Evolutionary conservation across 139 green algal species (phyloP).

Genomic region (Asterochloris erici): DNA sequence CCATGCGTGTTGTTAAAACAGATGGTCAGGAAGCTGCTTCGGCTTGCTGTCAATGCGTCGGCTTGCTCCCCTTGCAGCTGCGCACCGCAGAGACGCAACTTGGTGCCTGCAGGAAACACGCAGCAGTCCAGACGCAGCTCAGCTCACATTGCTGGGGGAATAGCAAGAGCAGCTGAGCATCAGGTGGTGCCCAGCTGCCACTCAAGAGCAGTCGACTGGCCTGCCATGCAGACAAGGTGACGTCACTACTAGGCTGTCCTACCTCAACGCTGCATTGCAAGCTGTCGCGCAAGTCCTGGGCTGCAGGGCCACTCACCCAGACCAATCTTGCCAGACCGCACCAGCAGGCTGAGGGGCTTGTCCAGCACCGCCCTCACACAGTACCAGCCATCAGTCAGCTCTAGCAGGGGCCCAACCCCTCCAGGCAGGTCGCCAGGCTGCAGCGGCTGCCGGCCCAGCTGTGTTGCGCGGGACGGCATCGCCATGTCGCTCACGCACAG

Average conservation of each 20-base stretch:
- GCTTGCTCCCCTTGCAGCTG: neutral
- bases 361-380: slow-evolving; percentile 41
- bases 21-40: neutral
- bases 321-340: neutral
- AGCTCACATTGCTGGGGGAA: too few species aligned
- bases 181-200: neutral
- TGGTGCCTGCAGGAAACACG: neutral
- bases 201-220: neutral
- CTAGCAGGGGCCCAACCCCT: slow-evolving; percentile 19
- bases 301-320: neutral
- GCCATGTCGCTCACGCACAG: slow-evolving; percentile 33
- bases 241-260: neutral
- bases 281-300: neutral
- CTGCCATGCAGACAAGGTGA: neutral
- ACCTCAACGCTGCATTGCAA: neutral
- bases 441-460: too few species aligned
- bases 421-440: neutral
- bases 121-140: too few species aligned
- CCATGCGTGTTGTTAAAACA: neutral
- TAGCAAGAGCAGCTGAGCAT: too few species aligned
- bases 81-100: neutral
- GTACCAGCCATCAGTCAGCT: slow-evolving; percentile 77
- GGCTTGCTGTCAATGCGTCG: neutral
- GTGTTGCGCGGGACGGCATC: neutral
- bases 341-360: slow-evolving; percentile 29